A percentile compares a stretch with the other conserved stretches of the same genome.
These are phyloP conservation scores for Populus trichocarpa DNA, from an alignment of 441 rosid species.

Conservation along the genomic window DNA sequence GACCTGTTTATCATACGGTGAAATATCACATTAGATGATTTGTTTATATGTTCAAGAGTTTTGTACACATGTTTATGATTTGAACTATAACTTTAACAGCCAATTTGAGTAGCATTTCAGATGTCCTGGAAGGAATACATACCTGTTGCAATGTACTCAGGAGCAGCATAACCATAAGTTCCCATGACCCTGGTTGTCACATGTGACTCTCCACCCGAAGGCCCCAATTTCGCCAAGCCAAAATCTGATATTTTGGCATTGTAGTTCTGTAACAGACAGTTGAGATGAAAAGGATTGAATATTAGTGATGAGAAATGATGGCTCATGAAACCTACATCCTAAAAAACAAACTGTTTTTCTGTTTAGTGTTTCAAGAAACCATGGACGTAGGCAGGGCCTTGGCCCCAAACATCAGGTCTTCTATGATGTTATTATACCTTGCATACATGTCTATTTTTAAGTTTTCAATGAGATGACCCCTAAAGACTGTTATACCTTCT, in stretches of 20 bases:
- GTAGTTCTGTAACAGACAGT: conserved; percentile 43
- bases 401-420: conserved; percentile 11
- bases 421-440: not conserved
- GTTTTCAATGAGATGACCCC: not conserved
- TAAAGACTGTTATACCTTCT: not conserved
- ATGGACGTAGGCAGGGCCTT: not conserved
- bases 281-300: not conserved
- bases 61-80: not conserved
- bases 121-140: not conserved
- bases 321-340: conserved; percentile 7
- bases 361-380: not conserved
- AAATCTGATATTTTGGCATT: conserved; percentile 84
- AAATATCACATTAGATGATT: conserved; percentile 1
- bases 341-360: not conserved
- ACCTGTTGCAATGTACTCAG: conserved; percentile 89
- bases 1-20: conserved; percentile 58
- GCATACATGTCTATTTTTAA: not conserved
- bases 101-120: not conserved
- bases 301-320: not conserved
- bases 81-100: not conserved
- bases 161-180: conserved; percentile 80
- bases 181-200: conserved; percentile 85
- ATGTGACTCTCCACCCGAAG: conserved; percentile 78
- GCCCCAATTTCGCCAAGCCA: conserved; percentile 84
- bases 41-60: not conserved